Base-by-base conservation (phyloP, 2,329 filamentous ascomycete species). In the Plectosphaerella sp. region DNA sequence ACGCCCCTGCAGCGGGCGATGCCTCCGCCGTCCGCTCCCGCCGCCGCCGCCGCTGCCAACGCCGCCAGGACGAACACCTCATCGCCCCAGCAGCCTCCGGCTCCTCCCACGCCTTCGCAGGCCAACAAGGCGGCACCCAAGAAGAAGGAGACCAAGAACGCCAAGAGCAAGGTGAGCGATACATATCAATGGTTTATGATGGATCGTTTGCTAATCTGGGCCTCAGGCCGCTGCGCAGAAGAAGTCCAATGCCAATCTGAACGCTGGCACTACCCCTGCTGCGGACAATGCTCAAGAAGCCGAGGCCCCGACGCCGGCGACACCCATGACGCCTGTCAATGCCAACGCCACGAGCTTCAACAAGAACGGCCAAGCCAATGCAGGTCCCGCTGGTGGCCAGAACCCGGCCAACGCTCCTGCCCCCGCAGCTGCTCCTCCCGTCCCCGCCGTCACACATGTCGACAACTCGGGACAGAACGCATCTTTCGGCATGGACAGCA, bases 51-150 rank as follows among this genome's bases (percentile, higher is more conserved):
- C 16, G 68, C 69, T 36, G 73, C 74, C 52, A 78, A 77, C 58
- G 73, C 76, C 51, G 80, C 82, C 60, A 78, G 79, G 51, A 76
- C 58, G 55, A 77, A 73, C 42, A 79, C 82, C 14, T 80, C 80
- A 12, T 85, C 83, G 16, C 84, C 83, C 22, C 83, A 86, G 60
- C 79, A 82, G 59, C 79, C 78, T 56, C 79, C 83, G 7, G 87
- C 86, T 36, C 89, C 89, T 1, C 89, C 89, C 1, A 94, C 89
- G 4, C 89, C 89, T 1, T 85, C 83, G 49, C 87, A 90, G 64
- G 68, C 75, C 2, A 86, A 84, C 64, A 93, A 93, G 74, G 70
- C 86, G 4, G 84, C 82, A 35, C 87, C 88, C 1, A 91, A 90
- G 69, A 93, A 93, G 79, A 89, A 90, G 74, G 83, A 84, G 33